Base-by-base conservation (phyloP, 495 filamentous ascomycete species). In the Sporormia fimetaria region DNA sequence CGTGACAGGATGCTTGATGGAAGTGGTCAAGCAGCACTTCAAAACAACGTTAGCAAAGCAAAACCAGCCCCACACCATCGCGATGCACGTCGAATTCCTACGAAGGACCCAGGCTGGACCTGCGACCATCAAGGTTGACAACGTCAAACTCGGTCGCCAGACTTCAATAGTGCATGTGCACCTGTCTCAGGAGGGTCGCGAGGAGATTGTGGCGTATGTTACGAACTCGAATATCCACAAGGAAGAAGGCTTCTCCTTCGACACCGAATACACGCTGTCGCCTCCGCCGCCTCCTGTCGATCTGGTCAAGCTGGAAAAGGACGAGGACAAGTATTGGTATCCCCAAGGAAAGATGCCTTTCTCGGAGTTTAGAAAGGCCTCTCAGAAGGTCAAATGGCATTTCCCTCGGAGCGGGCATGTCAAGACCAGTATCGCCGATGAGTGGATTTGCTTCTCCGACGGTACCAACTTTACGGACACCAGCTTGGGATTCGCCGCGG, bases 1-100 rank as follows among this genome's bases (percentile, higher is more conserved):
- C 52, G 75, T 81, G 8, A 77, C 78, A 14, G 65, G 78, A 3
- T 57, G 74, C 38, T 59, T 92, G 43, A 69, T 83, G 50, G 60
- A 63, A 11, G 70, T 80, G 15, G 74, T 75, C 6, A 57, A 59
- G 2, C 65, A 61, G 10, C 81, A 88, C 59, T 84, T 83, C 62
- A 55, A 52, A 28, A 76, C 73, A 20, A 74, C 78, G 7, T 75
- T 84, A 38, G 52, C 67, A 23, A 59, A 60, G 0, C 71, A 73
- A 33, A 68, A 74, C 49, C 77, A 81, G 62, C 67, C 74, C 20
- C 65, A 81, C 63, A 58, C 75, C 47, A 57, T 83, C 45, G 53
- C 79, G 48, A 53, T 83, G n/a, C 81, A 87, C 48, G 74, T 83
- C 28, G 68, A 76, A 25, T 92, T 82, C 63, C 70, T 87, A 17